These are phyloP conservation scores for Stachybotrys chlorohalonatus DNA, from an alignment of 2,329 filamentous ascomycete species.

Conservation along the genomic window DNA sequence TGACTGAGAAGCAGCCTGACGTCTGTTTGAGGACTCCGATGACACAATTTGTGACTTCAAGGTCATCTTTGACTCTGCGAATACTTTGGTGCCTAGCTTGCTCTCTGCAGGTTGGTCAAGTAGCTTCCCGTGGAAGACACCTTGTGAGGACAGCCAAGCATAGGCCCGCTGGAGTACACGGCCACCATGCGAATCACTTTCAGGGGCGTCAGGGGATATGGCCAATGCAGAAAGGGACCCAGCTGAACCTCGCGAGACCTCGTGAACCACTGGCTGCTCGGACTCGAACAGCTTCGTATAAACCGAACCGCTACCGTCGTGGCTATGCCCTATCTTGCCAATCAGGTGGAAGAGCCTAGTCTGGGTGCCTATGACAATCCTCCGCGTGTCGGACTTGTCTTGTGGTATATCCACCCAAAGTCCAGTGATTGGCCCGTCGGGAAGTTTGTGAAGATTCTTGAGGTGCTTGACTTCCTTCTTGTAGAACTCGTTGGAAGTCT, in stretches of 20 bases:
- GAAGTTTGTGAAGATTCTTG: slow-evolving; percentile 71
- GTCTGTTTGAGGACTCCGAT: slow-evolving; percentile 55
- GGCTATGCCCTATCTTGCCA: slow-evolving; percentile 64
- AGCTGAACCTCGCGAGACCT: slow-evolving; percentile 51
- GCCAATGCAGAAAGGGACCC: slow-evolving; percentile 55
- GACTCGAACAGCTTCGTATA: slow-evolving; percentile 83
- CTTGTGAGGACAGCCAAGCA: slow-evolving; percentile 84
- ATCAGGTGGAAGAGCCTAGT: slow-evolving; percentile 71
- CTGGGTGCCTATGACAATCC: slow-evolving; percentile 74
- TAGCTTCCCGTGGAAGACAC: slow-evolving; percentile 80
- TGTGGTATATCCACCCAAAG: slow-evolving; percentile 71
- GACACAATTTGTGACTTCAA: slow-evolving; percentile 64
- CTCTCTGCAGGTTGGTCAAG: slow-evolving; percentile 49
- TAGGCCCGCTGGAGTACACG: slow-evolving; percentile 63
- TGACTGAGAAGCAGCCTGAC: slow-evolving; percentile 57
- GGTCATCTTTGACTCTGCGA: slow-evolving; percentile 71
- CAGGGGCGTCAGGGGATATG: slow-evolving; percentile 65
- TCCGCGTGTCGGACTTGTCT: slow-evolving; percentile 60
- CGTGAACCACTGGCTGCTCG: slow-evolving; percentile 70
- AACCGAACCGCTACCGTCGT: slow-evolving; percentile 75
- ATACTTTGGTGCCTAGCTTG: slow-evolving; percentile 63
- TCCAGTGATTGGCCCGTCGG: slow-evolving; percentile 76
- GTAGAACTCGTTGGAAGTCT: slow-evolving; percentile 91
- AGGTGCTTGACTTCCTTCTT: slow-evolving; percentile 89
- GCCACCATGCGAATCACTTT: slow-evolving; percentile 46